Base-by-base conservation (phyloP, 495 filamentous ascomycete species). In the Neurospora terricola region DNA sequence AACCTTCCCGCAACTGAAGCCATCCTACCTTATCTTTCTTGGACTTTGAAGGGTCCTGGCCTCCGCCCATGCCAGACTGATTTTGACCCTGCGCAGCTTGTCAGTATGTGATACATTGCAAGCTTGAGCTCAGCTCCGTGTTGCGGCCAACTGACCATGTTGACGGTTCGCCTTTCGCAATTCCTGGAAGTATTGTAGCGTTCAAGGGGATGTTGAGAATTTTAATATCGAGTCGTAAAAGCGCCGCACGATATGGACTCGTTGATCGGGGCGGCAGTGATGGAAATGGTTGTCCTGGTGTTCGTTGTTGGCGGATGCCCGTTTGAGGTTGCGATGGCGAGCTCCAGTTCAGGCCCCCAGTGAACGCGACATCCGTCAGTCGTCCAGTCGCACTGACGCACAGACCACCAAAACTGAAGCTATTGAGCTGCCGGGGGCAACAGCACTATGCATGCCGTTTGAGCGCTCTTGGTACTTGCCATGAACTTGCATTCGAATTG, bases 1-100 rank as follows among this genome's bases (percentile, higher is more conserved):
- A 66, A 34, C 34, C 48, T 42, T 36, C 69, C n/a, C 23, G 72
- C 72, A 71, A 48, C 38, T 16, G 14, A 54, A 59, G 45, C 40
- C 73, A n/a, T 72, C 84, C 72, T 87, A 97, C 94, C 92, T 98
- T 94, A 76, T 97, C 93, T 83, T 97, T 97, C 34, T 94, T 92
- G 54, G 54, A 66, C 81, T 97, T 92, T 72, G 89, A 90, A 72
- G 90, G 90, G 82, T 94, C 91, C 71, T 89, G 90, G 72, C 92
- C 82, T 59, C 87, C 91, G 74, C 92, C 92, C 81, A 96, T 90
- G 74, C 91, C 93, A 80, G 95, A 97, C 80, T 96, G 93, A 82
- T 92, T 92, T 82, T 95, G 92, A 82, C 92, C 92, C 92, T 94
- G 76, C 45, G 34, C n/a, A 62, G n/a, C 9, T n/a, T 43, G 78